These are phyloP conservation scores for Phytophthora foliorum DNA, from an alignment of 352 stramenopile genomes.

Conservation along the genomic window DNA sequence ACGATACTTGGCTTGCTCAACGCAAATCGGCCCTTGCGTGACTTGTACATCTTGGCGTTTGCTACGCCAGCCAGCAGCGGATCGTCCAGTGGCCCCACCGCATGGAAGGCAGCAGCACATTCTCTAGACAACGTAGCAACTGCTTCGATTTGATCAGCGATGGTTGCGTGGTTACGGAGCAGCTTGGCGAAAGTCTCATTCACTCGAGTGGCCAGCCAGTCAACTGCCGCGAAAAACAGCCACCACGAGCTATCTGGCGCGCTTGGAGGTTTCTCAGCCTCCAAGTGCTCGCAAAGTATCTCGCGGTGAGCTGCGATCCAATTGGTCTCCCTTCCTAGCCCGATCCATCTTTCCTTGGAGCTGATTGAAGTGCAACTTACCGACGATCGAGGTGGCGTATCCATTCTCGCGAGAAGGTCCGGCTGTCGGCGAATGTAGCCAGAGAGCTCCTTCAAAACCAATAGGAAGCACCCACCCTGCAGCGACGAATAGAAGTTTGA, in stretches of 20 bases:
- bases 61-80: slow-evolving; percentile 20
- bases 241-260: slow-evolving; percentile 62
- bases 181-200: slow-evolving; percentile 51
- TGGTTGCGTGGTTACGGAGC: slow-evolving; percentile 33
- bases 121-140: slow-evolving; percentile 42
- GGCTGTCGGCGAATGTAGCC: slow-evolving; percentile 45
- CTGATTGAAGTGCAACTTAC: background rate
- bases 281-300: slow-evolving; percentile 55
- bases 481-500: slow-evolving; percentile 57
- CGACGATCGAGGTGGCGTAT: slow-evolving; percentile 4
- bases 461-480: slow-evolving; percentile 49
- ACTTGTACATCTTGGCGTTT: slow-evolving; percentile 32
- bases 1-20: slow-evolving; percentile 45
- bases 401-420: slow-evolving; percentile 44
- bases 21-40: slow-evolving; percentile 40
- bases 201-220: slow-evolving; percentile 55
- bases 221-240: slow-evolving; percentile 60
- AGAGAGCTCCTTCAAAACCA: slow-evolving; percentile 41
- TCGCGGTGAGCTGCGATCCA: slow-evolving; percentile 70
- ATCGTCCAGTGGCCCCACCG: slow-evolving; percentile 29
- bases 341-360: slow-evolving; percentile 38
- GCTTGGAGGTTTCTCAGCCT: slow-evolving; percentile 32
- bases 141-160: slow-evolving; percentile 30
- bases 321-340: slow-evolving; percentile 47
- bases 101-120: slow-evolving; percentile 48